phyloP scores from a whole-genome alignment of 345 rosid genomes.

The Mangifera indica region DNA sequence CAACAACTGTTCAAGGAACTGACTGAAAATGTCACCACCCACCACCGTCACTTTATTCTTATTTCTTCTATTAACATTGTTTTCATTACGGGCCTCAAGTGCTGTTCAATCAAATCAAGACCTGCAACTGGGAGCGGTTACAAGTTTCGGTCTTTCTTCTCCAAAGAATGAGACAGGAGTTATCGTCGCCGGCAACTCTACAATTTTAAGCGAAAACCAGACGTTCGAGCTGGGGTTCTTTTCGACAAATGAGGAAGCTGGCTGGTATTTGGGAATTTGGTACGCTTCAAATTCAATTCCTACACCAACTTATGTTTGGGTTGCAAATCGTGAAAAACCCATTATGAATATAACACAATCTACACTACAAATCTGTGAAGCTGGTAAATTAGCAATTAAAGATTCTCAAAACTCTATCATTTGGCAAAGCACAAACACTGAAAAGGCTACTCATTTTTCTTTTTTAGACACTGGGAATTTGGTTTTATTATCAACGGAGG shows the following conservation, averaged over 20 bases:
- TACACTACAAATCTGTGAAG: conserved; percentile 25
- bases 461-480: conserved; percentile 53
- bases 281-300: conserved; percentile 45
- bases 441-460: conserved; percentile 15
- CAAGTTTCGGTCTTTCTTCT: background rate
- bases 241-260: conserved; percentile 32
- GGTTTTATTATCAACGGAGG: conserved; percentile 33
- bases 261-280: conserved; percentile 53
- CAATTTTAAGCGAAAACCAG: conserved; percentile 42
- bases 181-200: conserved; percentile 43
- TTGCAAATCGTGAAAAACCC: conserved; percentile 51
- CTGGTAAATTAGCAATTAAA: conserved; percentile 37
- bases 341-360: conserved; percentile 26
- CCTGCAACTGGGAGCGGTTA: background rate
- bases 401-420: conserved; percentile 31
- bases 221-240: conserved; percentile 57
- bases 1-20: background rate
- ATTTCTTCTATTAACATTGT: conserved; percentile 10
- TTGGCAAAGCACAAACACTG: conserved; percentile 46
- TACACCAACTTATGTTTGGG: conserved; percentile 49
- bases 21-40: conserved; percentile 28
- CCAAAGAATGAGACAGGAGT: conserved; percentile 8
- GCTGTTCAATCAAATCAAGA: background rate
- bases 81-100: conserved; percentile 1
- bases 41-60: conserved; percentile 5